Base-by-base conservation (phyloP, 192 early-diverging fungal genomes). In the Coemansia sp. region DNA sequence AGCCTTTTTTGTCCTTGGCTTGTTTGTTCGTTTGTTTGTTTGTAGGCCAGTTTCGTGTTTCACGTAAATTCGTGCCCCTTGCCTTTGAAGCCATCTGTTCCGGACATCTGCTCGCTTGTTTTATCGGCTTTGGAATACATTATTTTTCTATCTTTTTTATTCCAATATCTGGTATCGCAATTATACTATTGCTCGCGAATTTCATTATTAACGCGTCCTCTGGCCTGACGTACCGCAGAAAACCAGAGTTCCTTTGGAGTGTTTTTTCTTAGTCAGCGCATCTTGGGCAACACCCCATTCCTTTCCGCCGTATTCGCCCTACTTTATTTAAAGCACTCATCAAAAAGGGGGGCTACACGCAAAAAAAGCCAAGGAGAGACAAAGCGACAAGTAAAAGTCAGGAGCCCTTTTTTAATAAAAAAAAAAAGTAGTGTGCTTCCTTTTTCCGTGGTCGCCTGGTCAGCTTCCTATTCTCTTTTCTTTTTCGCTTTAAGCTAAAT, bases 21-120 rank as follows among this genome's bases (percentile, higher is more conserved):
- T 25, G 52, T 54, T 25, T 54, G 52, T 31, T 54, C 25, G 52
- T 31, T 54, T 54, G 52, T 22, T 54, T 5, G 52, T 22, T 54
- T 54, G 22, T 31, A 6, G 18, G 49, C 6, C 7, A 6, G 49
- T 16, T 51, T 51, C 49, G 49, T 7, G n/a, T 16, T 51, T 51
- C 14, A 6, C 52, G 42, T 45, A 16, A 16, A 45, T 16, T 25
- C 22, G 22, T 45, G 36, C 10, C 36, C 36, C 36, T 38, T 38
- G 36, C 7, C 36, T 38, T 38, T 5, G 10, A 38, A 38, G 10
- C 36, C 10, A 38, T 11, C 36, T 38, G 36, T 38, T 38, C 36
- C 22, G 22, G 22, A 25, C 22, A 25, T 25, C 22, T 25, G 36
- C 36, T 38, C 36, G 36, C 36, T 38, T 38, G 36, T 11, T 38